Percentiles rank a stretch among this genome's conserved stretches.
These are phyloP conservation scores for Luzula sylvatica DNA, from an alignment of 176 grass and related monocot species.

Conservation along the genomic window DNA sequence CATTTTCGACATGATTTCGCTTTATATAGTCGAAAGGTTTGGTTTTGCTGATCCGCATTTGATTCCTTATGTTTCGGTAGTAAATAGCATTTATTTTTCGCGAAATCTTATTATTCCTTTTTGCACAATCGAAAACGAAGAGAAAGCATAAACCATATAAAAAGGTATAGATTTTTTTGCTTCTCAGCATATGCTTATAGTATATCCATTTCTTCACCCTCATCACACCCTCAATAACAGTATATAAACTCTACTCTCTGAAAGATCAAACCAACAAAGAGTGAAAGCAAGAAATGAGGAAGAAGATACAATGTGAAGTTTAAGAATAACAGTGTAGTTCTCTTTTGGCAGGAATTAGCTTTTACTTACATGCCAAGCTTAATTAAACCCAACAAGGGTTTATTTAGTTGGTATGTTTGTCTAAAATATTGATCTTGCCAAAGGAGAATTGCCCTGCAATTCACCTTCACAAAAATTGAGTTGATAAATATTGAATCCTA, in stretches of 20 bases:
- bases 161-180: slow-evolving; percentile 31
- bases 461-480: slow-evolving; percentile 12
- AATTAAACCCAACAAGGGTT: not conserved
- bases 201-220: slow-evolving; percentile 18
- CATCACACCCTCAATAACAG: not conserved
- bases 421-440: slow-evolving; percentile 21
- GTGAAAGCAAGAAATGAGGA: not conserved
- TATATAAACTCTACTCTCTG: slow-evolving; percentile 10
- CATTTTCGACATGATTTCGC: too few relatives aligned
- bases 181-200: slow-evolving; percentile 31
- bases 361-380: not conserved
- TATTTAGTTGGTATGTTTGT: not conserved
- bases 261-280: slow-evolving; percentile 3
- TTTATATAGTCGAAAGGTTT: too few relatives aligned
- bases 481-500: too few relatives aligned
- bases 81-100: too few relatives aligned
- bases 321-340: slow-evolving; percentile 36
- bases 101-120: too few relatives aligned
- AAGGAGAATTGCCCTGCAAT: slow-evolving; percentile 72
- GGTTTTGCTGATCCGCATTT: too few relatives aligned
- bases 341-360: slow-evolving; percentile 29
- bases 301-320: not conserved
- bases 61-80: too few relatives aligned
- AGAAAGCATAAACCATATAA: not conserved
- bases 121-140: slow-evolving; percentile 1